phyloP scores from a whole-genome alignment of 2,329 filamentous ascomycete genomes.

The Pestalotiopsis sp. region DNA sequence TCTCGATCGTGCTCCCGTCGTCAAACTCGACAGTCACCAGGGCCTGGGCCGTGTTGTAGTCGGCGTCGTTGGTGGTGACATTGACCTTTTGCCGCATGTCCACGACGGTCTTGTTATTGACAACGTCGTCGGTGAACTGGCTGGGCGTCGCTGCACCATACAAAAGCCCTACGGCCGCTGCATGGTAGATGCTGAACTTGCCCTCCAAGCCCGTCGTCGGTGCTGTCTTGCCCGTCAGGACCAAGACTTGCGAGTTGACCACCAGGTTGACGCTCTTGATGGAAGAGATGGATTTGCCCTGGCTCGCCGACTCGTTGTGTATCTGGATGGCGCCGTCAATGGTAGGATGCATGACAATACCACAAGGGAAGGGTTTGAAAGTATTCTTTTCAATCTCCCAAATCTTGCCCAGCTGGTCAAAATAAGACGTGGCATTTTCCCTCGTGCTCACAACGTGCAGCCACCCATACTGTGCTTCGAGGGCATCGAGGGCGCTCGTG shows the following conservation, averaged over 20 bases:
- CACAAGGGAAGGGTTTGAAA: constrained; percentile 61
- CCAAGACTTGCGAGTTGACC: constrained; percentile 55
- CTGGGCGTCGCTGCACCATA: constrained; percentile 53
- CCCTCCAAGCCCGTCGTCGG: constrained; percentile 53
- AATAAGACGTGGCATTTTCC: constrained; percentile 38
- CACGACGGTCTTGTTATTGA: constrained; percentile 43
- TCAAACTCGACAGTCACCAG: constrained; percentile 34
- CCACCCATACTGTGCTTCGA: constrained; percentile 59
- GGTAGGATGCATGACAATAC: constrained; percentile 58
- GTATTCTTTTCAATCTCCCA: constrained; percentile 58
- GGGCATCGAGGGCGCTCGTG: constrained; percentile 46
- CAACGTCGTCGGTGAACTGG: constrained; percentile 52
- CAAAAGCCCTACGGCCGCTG: constrained; percentile 51
- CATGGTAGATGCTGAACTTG: constrained; percentile 60
- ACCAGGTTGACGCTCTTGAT: constrained; percentile 43
- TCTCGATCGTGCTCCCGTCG: constrained; percentile 40
- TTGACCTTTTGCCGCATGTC: constrained; percentile 46
- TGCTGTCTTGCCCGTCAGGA: constrained; percentile 52
- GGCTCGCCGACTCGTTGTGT: constrained; percentile 37
- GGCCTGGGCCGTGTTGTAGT: constrained; percentile 43
- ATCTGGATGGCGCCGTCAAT: constrained; percentile 56
- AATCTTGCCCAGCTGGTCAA: constrained; percentile 35
- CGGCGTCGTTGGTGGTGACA: constrained; percentile 41
- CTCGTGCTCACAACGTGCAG: constrained; percentile 50
- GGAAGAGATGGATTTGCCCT: constrained; percentile 32